Base-by-base conservation (phyloP, 1,284 basidiomycete species). In the Fomitopsis palustris region DNA sequence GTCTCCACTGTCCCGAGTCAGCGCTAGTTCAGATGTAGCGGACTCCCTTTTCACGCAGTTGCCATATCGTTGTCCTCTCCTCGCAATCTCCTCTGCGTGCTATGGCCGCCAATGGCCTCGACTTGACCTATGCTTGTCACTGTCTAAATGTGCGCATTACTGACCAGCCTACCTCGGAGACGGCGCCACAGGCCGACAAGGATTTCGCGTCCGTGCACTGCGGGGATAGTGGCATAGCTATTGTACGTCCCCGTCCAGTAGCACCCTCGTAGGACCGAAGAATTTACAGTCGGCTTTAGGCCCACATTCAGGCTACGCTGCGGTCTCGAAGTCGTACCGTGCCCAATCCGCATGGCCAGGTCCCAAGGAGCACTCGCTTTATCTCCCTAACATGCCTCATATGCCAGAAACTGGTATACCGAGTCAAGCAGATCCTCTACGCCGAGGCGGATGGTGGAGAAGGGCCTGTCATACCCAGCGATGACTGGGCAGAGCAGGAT, bases 401-500 rank as follows among this genome's bases (percentile, higher is more conserved):
- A 41, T 93, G 90, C 73, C 78, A 82, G 59, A 76, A 81, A 6
- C 68, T 78, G 45, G 82, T 84, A 19, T 93, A 93, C 76, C 89
- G 90, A 54, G 83, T 92, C 38, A 75, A 78, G 62, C 87, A 90
- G 64, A 73, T 79, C 37, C 79, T 87, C 51, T 74, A 82, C 39
- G 72, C 76, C 43, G 85, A 87, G 54, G 71, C 83, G 5, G 86
- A 87, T 61, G 77, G 78, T n/a, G 81, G 81, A 56, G 87, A 88
- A 60, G 86, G 88, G 6, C 83, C 85, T 2, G 73, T 91, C 7
- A 73, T 90, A 43, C 88, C 88, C 10, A 83, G 83, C 2, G 84
- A 87, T 56, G 88, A 89, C 51, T 91, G 87, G 86, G 82, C 83
- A 17, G 90, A 92, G 72, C 79, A 82, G 56, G 87, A 90, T 67